Conservation (phyloP, 768 basidiomycete genomes). For the Mycena galopus region DNA sequence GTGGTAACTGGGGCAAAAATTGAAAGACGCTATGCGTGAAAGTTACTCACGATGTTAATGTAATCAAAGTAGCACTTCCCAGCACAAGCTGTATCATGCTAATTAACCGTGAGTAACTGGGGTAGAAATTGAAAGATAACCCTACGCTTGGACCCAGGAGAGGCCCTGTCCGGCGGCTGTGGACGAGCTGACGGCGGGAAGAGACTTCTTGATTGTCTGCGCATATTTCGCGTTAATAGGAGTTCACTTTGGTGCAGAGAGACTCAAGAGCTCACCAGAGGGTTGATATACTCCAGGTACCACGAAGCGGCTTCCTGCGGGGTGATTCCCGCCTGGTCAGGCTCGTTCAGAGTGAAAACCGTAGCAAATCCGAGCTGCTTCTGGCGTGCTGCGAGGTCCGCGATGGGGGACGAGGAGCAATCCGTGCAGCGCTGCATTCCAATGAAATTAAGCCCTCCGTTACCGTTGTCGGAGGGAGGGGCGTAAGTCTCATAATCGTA, state of each 20-base stretch:
- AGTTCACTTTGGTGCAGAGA: not conserved
- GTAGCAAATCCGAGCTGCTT: constrained; percentile 33
- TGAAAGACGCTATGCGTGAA: no score
- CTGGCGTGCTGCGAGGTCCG: constrained; percentile 47
- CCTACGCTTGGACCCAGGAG: constrained; percentile 47
- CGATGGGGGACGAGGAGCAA: constrained; percentile 50
- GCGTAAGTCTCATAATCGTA: constrained; percentile 53
- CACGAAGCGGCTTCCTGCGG: constrained; percentile 50
- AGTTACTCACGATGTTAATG: constrained; percentile 44
- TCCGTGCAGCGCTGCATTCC: constrained; percentile 53
- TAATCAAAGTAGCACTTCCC: constrained; percentile 49
- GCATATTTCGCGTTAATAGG: not conserved
- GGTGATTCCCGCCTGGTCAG: constrained; percentile 44
- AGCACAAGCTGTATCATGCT: constrained; percentile 50
- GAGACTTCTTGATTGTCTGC: constrained; percentile 51
- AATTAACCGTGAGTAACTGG: no score
- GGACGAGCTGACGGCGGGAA: constrained; percentile 52
- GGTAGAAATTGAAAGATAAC: no score
- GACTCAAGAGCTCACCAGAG: constrained; percentile 46
- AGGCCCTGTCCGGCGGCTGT: constrained; percentile 46
- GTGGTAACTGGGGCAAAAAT: not conserved
- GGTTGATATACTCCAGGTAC: constrained; percentile 51
- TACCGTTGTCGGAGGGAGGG: constrained; percentile 50
- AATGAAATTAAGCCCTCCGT: constrained; percentile 51
- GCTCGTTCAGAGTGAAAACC: constrained; percentile 46